A percentile compares a stretch with the other conserved stretches of the same genome.
Conservation (phyloP, 768 basidiomycete genomes). For the Flagelloscypha sp. region DNA sequence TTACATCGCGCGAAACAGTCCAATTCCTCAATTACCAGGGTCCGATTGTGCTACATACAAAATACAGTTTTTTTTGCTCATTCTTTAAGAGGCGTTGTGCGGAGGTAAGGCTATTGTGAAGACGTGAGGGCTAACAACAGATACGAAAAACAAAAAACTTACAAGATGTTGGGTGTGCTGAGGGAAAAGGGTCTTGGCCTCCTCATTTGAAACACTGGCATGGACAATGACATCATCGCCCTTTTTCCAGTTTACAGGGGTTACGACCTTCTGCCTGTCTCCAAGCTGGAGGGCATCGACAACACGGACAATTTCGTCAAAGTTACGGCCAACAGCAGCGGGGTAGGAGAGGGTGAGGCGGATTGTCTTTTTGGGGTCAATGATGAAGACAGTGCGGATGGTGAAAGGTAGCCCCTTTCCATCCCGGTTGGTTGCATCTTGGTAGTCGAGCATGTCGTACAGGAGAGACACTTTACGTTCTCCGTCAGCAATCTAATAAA, state of each 20-base stretch:
- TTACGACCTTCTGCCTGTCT: slow-evolving; percentile 76
- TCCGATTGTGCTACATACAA: too few species aligned
- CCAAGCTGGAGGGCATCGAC: slow-evolving; percentile 93
- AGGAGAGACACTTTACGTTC: slow-evolving; percentile 77
- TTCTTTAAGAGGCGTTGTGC: slow-evolving; percentile 55
- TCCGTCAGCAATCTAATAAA: slow-evolving; percentile 76
- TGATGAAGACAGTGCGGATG: slow-evolving; percentile 93
- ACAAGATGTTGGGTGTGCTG: slow-evolving; percentile 75
- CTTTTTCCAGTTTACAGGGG: slow-evolving; percentile 92
- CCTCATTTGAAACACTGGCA: slow-evolving; percentile 72
- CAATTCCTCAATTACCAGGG: too few species aligned
- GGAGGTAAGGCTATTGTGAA: slow-evolving; percentile 69
- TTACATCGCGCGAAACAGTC: too few species aligned
- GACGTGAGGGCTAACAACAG: slow-evolving; percentile 3
- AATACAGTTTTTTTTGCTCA: slow-evolving; percentile 6
- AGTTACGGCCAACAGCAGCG: slow-evolving; percentile 93
- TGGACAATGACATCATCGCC: slow-evolving; percentile 94
- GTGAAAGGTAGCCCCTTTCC: slow-evolving; percentile 91
- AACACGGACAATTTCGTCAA: slow-evolving; percentile 61
- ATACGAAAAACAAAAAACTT: slow-evolving; percentile 14
- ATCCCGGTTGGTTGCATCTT: slow-evolving; percentile 87
- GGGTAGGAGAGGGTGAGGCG: slow-evolving; percentile 88
- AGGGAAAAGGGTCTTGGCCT: slow-evolving; percentile 90
- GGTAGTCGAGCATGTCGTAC: slow-evolving; percentile 95
- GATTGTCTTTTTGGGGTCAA: slow-evolving; percentile 95